phyloP scores from a whole-genome alignment of 495 filamentous ascomycete genomes.

The Bombardia bombarda region DNA sequence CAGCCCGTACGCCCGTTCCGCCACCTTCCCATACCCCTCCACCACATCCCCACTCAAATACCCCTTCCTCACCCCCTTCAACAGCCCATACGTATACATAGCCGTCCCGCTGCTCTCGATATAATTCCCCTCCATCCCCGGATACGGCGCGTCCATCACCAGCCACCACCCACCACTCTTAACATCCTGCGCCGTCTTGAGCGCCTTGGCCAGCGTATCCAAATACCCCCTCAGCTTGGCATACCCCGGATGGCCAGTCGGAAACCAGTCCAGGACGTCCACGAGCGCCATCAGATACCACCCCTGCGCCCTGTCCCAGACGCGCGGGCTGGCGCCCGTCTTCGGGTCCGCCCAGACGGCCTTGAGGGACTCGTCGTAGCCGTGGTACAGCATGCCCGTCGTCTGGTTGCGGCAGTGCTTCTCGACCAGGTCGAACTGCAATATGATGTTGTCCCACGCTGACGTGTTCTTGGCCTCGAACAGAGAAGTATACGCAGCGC shows the following conservation, averaged over 20 bases:
- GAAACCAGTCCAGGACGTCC: slow-evolving; percentile 45
- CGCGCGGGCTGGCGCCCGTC: slow-evolving; percentile 47
- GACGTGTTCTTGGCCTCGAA: slow-evolving; percentile 28
- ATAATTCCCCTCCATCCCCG: slow-evolving; percentile 45
- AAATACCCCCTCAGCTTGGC: slow-evolving; percentile 30
- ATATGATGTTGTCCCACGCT: slow-evolving; percentile 38
- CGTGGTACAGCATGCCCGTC: slow-evolving; percentile 45
- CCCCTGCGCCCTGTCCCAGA: slow-evolving; percentile 51
- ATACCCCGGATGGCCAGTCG: slow-evolving; percentile 22
- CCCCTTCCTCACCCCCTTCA: slow-evolving; percentile 44
- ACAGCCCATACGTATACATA: slow-evolving; percentile 50
- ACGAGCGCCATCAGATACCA: slow-evolving; percentile 55
- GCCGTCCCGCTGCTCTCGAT: slow-evolving; percentile 53
- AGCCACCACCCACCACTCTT: slow-evolving; percentile 53
- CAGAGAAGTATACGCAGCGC: slow-evolving; percentile 34
- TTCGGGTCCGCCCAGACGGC: slow-evolving; percentile 49
- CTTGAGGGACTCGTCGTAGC: slow-evolving; percentile 46
- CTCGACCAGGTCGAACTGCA: slow-evolving; percentile 47
- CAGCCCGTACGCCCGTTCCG: slow-evolving; percentile 21
- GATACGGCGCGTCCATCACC: slow-evolving; percentile 39
- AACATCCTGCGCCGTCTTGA: slow-evolving; percentile 37
- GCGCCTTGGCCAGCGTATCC: slow-evolving; percentile 28
- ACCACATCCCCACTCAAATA: slow-evolving; percentile 5
- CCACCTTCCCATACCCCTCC: slow-evolving; percentile 15
- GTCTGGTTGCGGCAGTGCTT: slow-evolving; percentile 39